phyloP scores from a whole-genome alignment of 2,329 filamentous ascomycete species.

The Pleomassaria siparia region DNA sequence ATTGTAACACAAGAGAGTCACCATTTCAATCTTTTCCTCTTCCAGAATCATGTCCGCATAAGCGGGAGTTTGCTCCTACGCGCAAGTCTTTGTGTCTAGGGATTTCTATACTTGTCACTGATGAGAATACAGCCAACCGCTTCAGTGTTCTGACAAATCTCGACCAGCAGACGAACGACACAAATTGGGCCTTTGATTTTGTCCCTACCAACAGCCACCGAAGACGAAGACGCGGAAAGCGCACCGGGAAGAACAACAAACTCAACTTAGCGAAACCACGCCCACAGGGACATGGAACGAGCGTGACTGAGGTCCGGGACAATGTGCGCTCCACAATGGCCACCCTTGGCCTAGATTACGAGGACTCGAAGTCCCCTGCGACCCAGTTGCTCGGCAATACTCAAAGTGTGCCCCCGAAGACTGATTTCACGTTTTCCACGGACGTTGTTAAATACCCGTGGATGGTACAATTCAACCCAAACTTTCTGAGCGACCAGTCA shows the following conservation, averaged over 20 bases:
- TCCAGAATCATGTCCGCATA: slow-evolving; percentile 14
- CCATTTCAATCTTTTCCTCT: slow-evolving; percentile 1
- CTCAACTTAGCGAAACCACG: slow-evolving; percentile 9
- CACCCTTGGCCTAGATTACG: slow-evolving; percentile 11
- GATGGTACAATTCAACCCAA: slow-evolving; percentile 23
- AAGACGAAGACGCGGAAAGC: slow-evolving; percentile 20
- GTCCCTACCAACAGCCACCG: slow-evolving; percentile 7
- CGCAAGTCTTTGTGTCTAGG: slow-evolving; percentile 13
- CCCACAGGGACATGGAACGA: slow-evolving; percentile 1
- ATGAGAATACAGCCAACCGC: slow-evolving; percentile 24
- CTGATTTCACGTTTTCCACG: background rate
- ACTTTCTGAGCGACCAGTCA: slow-evolving; percentile 6
- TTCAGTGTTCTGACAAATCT: slow-evolving; percentile 30
- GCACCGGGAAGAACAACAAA: slow-evolving; percentile 18
- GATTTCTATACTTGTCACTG: background rate
- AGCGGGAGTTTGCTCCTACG: slow-evolving; percentile 23
- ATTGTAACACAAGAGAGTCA: slow-evolving; percentile 12
- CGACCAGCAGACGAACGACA: slow-evolving; percentile 19
- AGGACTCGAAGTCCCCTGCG: slow-evolving; percentile 2
- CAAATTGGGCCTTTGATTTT: slow-evolving; percentile 23
- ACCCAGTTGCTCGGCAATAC: background rate
- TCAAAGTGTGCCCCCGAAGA: background rate
- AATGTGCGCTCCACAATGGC: slow-evolving; percentile 12
- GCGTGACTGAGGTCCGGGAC: slow-evolving; percentile 5
- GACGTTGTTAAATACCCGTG: slow-evolving; percentile 22